These are phyloP conservation scores for Sporisorium graminicola DNA, from an alignment of 1,284 basidiomycete species.

Conservation along the genomic window DNA sequence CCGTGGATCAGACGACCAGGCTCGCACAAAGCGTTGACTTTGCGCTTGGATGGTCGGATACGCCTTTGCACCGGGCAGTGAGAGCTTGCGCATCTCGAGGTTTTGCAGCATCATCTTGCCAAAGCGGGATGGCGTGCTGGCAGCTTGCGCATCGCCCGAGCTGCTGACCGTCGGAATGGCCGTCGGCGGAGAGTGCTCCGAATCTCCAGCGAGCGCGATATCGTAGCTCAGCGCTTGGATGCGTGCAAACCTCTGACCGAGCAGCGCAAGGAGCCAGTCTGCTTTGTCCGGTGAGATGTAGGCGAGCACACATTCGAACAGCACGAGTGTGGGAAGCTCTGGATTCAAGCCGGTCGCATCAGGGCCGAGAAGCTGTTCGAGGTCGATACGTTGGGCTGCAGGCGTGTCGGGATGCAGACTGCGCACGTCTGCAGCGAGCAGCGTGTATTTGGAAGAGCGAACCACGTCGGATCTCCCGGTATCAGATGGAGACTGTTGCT, in stretches of 20 bases:
- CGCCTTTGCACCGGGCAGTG: slow-evolving; percentile 59
- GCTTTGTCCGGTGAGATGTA: slow-evolving; percentile 55
- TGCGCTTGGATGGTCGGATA: slow-evolving; percentile 55
- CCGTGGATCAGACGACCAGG: slow-evolving; percentile 10
- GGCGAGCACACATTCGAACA: slow-evolving; percentile 68
- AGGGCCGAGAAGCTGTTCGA: slow-evolving; percentile 23
- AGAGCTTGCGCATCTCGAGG: slow-evolving; percentile 57
- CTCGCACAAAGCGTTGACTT: slow-evolving; percentile 38
- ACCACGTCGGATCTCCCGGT: slow-evolving; percentile 11
- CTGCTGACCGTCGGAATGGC: neutral
- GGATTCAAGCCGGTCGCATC: slow-evolving; percentile 24
- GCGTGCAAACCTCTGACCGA: slow-evolving; percentile 26
- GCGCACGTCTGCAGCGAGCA: slow-evolving; percentile 41
- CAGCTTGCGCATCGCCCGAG: neutral
- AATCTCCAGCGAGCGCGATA: slow-evolving; percentile 62
- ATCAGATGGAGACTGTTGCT: neutral
- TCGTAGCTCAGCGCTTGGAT: slow-evolving; percentile 61
- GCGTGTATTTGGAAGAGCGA: slow-evolving; percentile 27
- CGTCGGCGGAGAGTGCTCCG: neutral
- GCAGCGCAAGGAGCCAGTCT: slow-evolving; percentile 39
- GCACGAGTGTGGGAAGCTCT: slow-evolving; percentile 55
- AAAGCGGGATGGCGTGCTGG: slow-evolving; percentile 40
- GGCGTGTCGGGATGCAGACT: slow-evolving; percentile 23
- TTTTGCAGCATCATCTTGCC: slow-evolving; percentile 68
- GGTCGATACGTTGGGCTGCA: slow-evolving; percentile 5